A percentile compares a stretch with the other conserved stretches of the same genome.
Conservation (phyloP, 2,329 filamentous ascomycete genomes). For the Diaporthe citrichinensis region DNA sequence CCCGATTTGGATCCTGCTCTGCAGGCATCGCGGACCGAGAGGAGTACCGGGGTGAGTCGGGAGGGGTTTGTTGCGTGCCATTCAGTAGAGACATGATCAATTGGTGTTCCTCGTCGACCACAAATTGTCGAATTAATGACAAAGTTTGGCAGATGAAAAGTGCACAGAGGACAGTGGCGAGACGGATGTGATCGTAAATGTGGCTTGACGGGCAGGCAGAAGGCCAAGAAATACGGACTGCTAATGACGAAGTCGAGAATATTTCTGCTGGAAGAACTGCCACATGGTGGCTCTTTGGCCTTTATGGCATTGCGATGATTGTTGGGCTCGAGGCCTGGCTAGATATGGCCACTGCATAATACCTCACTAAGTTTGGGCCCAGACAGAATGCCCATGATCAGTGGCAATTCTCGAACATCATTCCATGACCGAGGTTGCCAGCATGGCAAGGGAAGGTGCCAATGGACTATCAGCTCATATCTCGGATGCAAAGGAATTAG, state of each 20-base stretch:
- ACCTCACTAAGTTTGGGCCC: background rate
- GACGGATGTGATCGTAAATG: background rate
- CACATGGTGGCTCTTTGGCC: background rate
- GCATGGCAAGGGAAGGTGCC: background rate
- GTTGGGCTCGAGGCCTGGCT: background rate
- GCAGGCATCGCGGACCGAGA: conserved; percentile 22
- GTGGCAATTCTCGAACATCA: background rate
- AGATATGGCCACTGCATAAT: background rate
- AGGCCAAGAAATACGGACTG: too few species aligned
- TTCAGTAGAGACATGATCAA: conserved; percentile 8
- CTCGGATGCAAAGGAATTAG: background rate
- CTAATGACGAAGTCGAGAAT: background rate
- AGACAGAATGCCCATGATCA: background rate
- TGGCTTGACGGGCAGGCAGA: background rate
- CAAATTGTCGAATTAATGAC: background rate
- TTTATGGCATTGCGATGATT: background rate
- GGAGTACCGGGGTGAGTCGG: conserved; percentile 5
- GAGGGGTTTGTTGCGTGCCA: conserved; percentile 14
- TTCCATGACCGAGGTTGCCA: background rate
- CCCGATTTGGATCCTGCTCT: conserved; percentile 40
- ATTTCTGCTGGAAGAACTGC: background rate
- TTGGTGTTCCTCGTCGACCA: background rate
- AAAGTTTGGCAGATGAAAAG: background rate
- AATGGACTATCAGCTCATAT: background rate
- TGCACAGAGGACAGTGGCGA: background rate